Conservation (phyloP, 2,329 filamentous ascomycete genomes). For the Claviceps africana region DNA sequence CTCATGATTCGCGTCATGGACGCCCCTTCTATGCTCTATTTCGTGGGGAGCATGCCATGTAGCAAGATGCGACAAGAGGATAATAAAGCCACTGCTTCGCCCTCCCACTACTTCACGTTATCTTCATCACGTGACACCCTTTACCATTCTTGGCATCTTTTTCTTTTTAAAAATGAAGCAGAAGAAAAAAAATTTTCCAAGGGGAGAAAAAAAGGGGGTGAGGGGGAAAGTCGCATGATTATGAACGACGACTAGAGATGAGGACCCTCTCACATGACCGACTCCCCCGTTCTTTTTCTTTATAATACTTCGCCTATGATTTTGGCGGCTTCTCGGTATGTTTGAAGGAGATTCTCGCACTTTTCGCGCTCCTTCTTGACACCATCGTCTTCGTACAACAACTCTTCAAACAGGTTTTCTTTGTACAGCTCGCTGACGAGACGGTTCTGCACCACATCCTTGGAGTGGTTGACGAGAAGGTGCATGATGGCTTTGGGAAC, state of each 20-base stretch:
- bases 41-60: not conserved
- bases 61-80: not conserved
- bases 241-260: not conserved
- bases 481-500: conserved; percentile 99
- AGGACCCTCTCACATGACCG: not conserved
- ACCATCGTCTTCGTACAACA: conserved; percentile 92
- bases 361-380: conserved; percentile 98
- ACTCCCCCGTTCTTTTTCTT: conserved; percentile 6
- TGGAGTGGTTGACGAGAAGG: conserved; percentile 92
- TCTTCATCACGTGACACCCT: not conserved
- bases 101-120: too few relatives aligned
- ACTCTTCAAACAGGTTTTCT: conserved; percentile 77
- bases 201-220: not conserved
- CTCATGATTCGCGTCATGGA: too few relatives aligned
- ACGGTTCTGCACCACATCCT: conserved; percentile 93
- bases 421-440: conserved; percentile 93
- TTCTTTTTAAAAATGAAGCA: not conserved
- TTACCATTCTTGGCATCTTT: not conserved
- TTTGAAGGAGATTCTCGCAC: conserved; percentile 88
- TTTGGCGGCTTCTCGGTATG: conserved; percentile 94
- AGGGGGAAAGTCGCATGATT: not conserved
- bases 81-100: not conserved
- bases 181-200: too few relatives aligned
- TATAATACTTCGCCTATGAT: conserved; percentile 94
- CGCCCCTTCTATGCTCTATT: not conserved